These are phyloP conservation scores for Emmonsiellopsis sp. DNA, from an alignment of 2,329 filamentous ascomycete species.

Conservation along the genomic window DNA sequence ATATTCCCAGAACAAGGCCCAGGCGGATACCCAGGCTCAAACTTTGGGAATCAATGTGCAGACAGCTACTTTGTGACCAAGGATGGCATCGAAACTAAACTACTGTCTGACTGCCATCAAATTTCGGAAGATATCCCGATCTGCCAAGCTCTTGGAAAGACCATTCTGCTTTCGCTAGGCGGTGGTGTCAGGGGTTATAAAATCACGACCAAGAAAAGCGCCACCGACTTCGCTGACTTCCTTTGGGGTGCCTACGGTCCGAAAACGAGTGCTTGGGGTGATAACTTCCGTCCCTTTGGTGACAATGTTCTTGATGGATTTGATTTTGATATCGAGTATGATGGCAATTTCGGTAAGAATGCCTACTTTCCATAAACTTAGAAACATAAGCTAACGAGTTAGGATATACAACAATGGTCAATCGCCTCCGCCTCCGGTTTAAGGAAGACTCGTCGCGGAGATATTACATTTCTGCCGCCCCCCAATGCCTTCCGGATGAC, in stretches of 20 bases:
- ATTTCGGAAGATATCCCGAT: constrained; percentile 33
- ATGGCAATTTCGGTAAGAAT: constrained; percentile 20
- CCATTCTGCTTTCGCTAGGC: constrained; percentile 39
- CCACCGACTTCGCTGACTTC: constrained; percentile 39
- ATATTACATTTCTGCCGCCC: constrained; percentile 45
- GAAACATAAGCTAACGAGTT: constrained; percentile 3
- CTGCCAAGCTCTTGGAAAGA: constrained; percentile 35
- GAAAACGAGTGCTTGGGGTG: constrained; percentile 19
- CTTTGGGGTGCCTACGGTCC: constrained; percentile 44
- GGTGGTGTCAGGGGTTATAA: constrained; percentile 34
- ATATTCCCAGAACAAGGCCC: constrained; percentile 39
- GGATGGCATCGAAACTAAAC: constrained; percentile 27
- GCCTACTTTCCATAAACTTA: not conserved
- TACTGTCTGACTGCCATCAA: constrained; percentile 35
- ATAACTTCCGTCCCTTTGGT: constrained; percentile 40
- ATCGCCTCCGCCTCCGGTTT: constrained; percentile 36
- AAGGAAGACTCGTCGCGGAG: constrained; percentile 17
- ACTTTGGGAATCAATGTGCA: constrained; percentile 49
- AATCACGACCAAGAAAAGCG: constrained; percentile 31
- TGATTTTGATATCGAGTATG: constrained; percentile 40
- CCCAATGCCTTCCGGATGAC: constrained; percentile 44
- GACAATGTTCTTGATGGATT: constrained; percentile 41
- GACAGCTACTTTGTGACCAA: constrained; percentile 24
- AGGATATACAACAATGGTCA: constrained; percentile 41
- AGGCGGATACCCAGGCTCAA: constrained; percentile 41